phyloP scores from a whole-genome alignment of 441 rosid species.

The Capsella rubella region DNA sequence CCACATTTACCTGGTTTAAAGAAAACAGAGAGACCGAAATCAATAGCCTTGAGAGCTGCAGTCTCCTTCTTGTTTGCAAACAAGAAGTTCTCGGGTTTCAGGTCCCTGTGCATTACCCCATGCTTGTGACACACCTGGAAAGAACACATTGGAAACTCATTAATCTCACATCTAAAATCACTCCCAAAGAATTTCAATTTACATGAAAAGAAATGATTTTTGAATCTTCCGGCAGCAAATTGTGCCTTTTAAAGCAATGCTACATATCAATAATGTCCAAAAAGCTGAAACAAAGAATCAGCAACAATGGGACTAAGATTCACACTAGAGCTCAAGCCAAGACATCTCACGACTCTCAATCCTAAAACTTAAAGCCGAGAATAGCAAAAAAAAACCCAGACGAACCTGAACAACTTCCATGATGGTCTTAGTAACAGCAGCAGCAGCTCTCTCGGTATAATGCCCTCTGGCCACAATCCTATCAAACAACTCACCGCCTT shows the following conservation, averaged over 20 bases:
- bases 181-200: not conserved
- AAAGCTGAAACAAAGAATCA: not conserved
- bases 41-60: constrained; percentile 72
- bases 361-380: not conserved
- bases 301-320: constrained; percentile 5
- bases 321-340: not conserved
- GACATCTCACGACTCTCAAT: not conserved
- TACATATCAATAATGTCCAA: not conserved
- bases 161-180: not conserved
- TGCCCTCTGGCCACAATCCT: constrained; percentile 77
- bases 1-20: constrained; percentile 68
- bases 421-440: constrained; percentile 72
- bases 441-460: constrained; percentile 80
- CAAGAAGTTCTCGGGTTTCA: constrained; percentile 76
- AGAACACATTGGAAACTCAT: constrained; percentile 12
- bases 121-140: constrained; percentile 69
- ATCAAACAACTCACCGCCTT: constrained; percentile 80
- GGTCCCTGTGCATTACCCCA: constrained; percentile 75
- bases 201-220: not conserved
- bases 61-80: constrained; percentile 75
- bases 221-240: not conserved
- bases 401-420: constrained; percentile 77
- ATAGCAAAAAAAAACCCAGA: not conserved
- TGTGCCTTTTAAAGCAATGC: constrained; percentile 18
- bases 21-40: constrained; percentile 78